These are phyloP conservation scores for Plantago elongata DNA, from an alignment of 257 asterid genomes.

Conservation along the genomic window DNA sequence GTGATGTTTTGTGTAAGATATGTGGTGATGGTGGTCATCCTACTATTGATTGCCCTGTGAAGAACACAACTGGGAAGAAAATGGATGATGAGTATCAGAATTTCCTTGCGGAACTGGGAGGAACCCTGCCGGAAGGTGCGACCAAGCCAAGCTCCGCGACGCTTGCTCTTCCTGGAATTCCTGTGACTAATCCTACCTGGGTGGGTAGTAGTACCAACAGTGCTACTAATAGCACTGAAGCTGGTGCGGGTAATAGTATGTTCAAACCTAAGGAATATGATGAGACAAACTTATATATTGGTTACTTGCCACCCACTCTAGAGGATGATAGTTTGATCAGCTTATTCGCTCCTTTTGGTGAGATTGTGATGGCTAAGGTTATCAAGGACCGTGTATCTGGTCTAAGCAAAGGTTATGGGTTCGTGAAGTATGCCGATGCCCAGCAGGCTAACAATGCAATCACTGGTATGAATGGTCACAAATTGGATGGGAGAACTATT, in stretches of 20 bases:
- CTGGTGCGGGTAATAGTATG: conserved; percentile 46
- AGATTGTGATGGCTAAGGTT: conserved; percentile 95
- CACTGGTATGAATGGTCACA: conserved; percentile 85
- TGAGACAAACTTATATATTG: conserved; percentile 82
- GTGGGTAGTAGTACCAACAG: conserved; percentile 42
- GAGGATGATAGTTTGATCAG: conserved; percentile 84
- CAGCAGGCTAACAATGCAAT: conserved; percentile 88
- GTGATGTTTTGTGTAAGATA: conserved; percentile 84
- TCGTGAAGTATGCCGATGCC: conserved; percentile 82
- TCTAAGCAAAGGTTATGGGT: conserved; percentile 88
- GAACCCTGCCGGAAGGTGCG: conserved; percentile 67
- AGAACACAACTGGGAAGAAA: conserved; percentile 76
- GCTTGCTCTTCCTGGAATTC: conserved; percentile 62
- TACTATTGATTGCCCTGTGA: conserved; percentile 88
- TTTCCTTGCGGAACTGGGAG: conserved; percentile 92
- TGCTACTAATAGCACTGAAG: conserved; percentile 38
- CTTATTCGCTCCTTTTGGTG: conserved; percentile 81
- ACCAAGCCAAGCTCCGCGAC: conserved; percentile 46
- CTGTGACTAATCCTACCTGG: conserved; percentile 85
- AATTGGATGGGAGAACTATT: conserved; percentile 89
- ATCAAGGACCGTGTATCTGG: conserved; percentile 75
- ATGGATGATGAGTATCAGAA: conserved; percentile 98
- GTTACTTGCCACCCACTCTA: conserved; percentile 82
- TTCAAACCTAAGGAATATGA: conserved; percentile 85
- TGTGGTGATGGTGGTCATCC: conserved; percentile 99